Evolutionary conservation across 2,329 filamentous ascomycete species (phyloP).

Genomic region (Pseudogymnoascus sp.): DNA sequence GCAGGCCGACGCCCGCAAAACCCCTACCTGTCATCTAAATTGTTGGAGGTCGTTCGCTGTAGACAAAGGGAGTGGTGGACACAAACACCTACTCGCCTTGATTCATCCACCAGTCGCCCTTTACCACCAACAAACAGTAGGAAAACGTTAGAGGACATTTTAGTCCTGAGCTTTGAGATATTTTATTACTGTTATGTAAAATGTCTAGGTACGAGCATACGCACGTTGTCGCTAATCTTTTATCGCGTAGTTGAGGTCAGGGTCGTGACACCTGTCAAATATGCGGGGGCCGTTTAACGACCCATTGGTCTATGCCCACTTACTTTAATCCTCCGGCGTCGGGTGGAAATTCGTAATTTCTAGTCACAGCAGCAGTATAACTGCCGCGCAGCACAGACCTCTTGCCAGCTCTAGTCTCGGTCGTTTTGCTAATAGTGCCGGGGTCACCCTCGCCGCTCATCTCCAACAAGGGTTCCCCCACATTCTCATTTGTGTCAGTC

Average conservation of each 20-base stretch:
- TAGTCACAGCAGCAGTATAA: not conserved
- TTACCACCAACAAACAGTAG: not conserved
- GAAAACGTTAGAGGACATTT: too few relatives aligned
- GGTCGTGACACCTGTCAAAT: not conserved
- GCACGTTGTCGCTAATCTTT: not conserved
- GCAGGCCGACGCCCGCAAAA: not conserved
- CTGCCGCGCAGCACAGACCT: not conserved
- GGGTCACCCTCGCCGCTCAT: not conserved
- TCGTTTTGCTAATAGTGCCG: not conserved
- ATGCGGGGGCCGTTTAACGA: not conserved
- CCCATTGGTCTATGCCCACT: not conserved
- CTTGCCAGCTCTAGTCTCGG: not conserved
- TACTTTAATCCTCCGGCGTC: not conserved
- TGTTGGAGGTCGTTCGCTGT: not conserved
- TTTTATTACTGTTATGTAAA: not conserved
- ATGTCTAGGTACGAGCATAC: too few relatives aligned
- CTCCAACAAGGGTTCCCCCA: not conserved
- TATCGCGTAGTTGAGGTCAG: too few relatives aligned
- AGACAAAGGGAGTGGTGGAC: not conserved
- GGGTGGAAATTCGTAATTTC: not conserved
- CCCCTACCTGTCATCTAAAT: not conserved
- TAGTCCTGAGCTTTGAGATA: not conserved
- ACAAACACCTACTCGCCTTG: not conserved
- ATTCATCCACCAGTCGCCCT: not conserved
- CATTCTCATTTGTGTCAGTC: not conserved